Evolutionary conservation across 441 rosid species (phyloP), one percentile per base, ranked within the genome.

Genomic region (Hypseocharis bilobata): DNA sequence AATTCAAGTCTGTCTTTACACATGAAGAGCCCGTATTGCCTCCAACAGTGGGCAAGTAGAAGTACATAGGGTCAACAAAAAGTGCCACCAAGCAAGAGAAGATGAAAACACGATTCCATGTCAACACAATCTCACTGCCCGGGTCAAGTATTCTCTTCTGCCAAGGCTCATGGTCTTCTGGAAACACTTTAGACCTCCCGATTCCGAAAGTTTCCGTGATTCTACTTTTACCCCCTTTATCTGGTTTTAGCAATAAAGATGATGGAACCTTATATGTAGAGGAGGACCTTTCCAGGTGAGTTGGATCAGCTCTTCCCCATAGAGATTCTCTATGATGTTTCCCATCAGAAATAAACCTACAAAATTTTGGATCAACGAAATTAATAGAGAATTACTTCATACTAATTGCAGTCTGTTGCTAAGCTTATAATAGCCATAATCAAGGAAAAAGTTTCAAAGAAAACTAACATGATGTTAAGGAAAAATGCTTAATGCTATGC

Each of bases 51-150:
- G 96, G 96, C 75, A 92, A 81, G 65, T 82, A 89, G 77, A 89
- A 90, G 57, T 88, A 92, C 45, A 92, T 63, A 0, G 94, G 96
- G 72, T 92, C 98, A 36, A 89, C 78, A 78, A 92, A 92, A 71
- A 92, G 96, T 29, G 98, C 94, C 54, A 88, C 73, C 82, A 92
- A 78, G 70, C 96, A 85, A 0, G 96, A 75, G 64, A 86, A 57
- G 28, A 92, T 87, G 77, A 92, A 89, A 63, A 89, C 79, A 81
- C 89, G 78, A 67, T 89, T 92, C 98, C 96, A 92, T 60, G 70
- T 77, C 71, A 86, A 75, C 69, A 92, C 86, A 23, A 84, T 84
- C 70, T 89, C 89, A 52, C 94, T 86, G 32, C 89, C 91, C 0
- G 98, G 98, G 74, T 89, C 96, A 49, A 89, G 92, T 52, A 89